phyloP scores from a whole-genome alignment of 305 asterid species.

The Striga hermonthica region DNA sequence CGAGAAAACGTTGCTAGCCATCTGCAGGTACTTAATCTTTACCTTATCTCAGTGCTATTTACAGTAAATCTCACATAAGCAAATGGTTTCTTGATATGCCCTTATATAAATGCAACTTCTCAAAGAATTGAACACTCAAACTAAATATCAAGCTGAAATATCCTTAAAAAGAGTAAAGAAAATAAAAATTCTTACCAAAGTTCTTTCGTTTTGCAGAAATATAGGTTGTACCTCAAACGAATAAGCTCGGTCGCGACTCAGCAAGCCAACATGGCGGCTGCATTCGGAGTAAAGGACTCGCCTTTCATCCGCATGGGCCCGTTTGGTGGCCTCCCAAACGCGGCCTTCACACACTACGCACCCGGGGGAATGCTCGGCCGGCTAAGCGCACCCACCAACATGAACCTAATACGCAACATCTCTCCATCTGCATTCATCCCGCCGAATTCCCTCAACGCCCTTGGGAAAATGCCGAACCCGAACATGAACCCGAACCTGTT shows the following conservation, averaged over 20 bases:
- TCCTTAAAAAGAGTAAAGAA: too few species aligned
- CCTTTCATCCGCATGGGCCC: slow-evolving; percentile 64
- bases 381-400: slow-evolving; percentile 59
- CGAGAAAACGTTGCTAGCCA: slow-evolving; percentile 99
- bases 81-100: background rate
- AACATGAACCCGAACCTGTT: slow-evolving; percentile 50
- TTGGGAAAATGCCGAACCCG: slow-evolving; percentile 56
- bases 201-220: slow-evolving; percentile 55
- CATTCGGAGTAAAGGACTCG: slow-evolving; percentile 70
- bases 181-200: background rate
- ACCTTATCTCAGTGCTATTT: slow-evolving; percentile 23
- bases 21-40: slow-evolving; percentile 66
- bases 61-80: too few species aligned
- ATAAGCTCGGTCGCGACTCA: slow-evolving; percentile 74
- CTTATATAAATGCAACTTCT: too few species aligned
- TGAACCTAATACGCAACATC: slow-evolving; percentile 44
- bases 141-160: too few species aligned
- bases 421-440: slow-evolving; percentile 48
- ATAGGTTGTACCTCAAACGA: slow-evolving; percentile 84
- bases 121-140: too few species aligned
- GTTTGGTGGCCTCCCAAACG: slow-evolving; percentile 52
- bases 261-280: slow-evolving; percentile 81
- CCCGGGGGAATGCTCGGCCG: slow-evolving; percentile 62
- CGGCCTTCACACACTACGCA: slow-evolving; percentile 51
- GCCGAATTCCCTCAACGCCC: slow-evolving; percentile 41